Percentiles rank a stretch among this genome's conserved stretches.
Conservation (phyloP, 768 basidiomycete species). For the Sporobolomyces roseus region DNA sequence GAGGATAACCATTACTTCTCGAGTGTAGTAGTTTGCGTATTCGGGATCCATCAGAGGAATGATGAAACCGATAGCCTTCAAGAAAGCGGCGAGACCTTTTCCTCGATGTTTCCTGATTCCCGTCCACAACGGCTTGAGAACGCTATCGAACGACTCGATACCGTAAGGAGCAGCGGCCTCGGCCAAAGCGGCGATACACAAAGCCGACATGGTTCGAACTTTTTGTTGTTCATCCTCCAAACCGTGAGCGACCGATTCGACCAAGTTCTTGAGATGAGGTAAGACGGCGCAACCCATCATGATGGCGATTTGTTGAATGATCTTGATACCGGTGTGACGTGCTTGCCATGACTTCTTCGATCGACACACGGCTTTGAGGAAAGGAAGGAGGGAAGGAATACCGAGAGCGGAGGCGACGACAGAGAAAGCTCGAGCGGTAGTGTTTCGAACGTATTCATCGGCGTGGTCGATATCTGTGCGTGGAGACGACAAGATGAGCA, state of each 20-base stretch:
- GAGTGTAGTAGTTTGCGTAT: conserved; percentile 98
- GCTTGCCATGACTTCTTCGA: conserved; percentile 99
- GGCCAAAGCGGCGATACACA: conserved; percentile 85
- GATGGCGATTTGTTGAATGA: conserved; percentile 98
- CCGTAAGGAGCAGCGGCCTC: conserved; percentile 98
- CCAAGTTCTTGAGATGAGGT: conserved; percentile 91
- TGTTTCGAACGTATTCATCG: conserved; percentile 98
- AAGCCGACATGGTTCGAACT: conserved; percentile 90
- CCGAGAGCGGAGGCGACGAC: conserved; percentile 98
- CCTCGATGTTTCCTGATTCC: conserved; percentile 93
- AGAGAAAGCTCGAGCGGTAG: conserved; percentile 93
- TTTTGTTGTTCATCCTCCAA: conserved; percentile 93
- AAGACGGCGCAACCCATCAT: conserved; percentile 99
- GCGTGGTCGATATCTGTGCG: conserved; percentile 86
- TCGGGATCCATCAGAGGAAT: conserved; percentile 99
- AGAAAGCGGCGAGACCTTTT: conserved; percentile 87
- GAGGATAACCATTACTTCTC: conserved; percentile 92
- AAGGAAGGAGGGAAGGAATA: conserved; percentile 93
- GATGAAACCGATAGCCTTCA: conserved; percentile 98
- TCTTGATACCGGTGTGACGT: conserved; percentile 97
- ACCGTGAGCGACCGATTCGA: conserved; percentile 91
- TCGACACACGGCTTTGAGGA: conserved; percentile 96
- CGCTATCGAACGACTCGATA: conserved; percentile 98
- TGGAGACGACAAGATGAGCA: neutral
- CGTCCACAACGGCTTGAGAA: conserved; percentile 87